Conservation (phyloP, 106 monocot species). For the Allium sativum region DNA sequence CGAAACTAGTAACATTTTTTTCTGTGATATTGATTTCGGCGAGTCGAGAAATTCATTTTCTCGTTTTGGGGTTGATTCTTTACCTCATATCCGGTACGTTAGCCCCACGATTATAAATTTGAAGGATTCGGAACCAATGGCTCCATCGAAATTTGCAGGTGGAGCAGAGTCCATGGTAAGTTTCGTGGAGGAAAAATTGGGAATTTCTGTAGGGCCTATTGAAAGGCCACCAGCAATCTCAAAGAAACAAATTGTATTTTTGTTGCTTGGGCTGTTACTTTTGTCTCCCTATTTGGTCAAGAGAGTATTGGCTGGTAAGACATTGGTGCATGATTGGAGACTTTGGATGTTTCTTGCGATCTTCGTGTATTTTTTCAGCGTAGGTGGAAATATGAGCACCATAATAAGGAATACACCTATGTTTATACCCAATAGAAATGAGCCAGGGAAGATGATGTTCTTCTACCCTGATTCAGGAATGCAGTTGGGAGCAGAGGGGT, state of each 20-base stretch:
- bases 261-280: conserved; percentile 25
- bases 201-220: conserved; percentile 56
- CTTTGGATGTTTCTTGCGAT: conserved; percentile 75
- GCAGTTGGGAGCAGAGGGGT: conserved; percentile 91
- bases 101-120: conserved; percentile 21
- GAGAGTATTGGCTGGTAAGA: conserved; percentile 50
- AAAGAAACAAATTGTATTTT: conserved; percentile 33
- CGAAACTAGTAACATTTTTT: conserved; percentile 43
- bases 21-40: conserved; percentile 85
- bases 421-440: conserved; percentile 44
- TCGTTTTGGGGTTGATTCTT: conserved; percentile 67
- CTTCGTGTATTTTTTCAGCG: conserved; percentile 94
- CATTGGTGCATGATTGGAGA: conserved; percentile 55
- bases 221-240: conserved; percentile 69
- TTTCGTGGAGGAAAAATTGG: conserved; percentile 59
- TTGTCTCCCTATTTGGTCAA: conserved; percentile 54
- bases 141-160: conserved; percentile 47
- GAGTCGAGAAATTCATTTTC: conserved; percentile 72
- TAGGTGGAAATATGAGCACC: conserved; percentile 81
- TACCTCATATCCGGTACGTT: conserved; percentile 75
- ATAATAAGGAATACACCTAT: conserved; percentile 83
- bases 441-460: conserved; percentile 57
- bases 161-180: conserved; percentile 83
- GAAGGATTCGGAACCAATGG: conserved; percentile 55
- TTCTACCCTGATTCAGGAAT: conserved; percentile 95